Percentiles rank a stretch among this genome's conserved stretches.
These are phyloP conservation scores for Lactifluus hygrophoroides DNA, from an alignment of 768 basidiomycete genomes.

Conservation along the genomic window DNA sequence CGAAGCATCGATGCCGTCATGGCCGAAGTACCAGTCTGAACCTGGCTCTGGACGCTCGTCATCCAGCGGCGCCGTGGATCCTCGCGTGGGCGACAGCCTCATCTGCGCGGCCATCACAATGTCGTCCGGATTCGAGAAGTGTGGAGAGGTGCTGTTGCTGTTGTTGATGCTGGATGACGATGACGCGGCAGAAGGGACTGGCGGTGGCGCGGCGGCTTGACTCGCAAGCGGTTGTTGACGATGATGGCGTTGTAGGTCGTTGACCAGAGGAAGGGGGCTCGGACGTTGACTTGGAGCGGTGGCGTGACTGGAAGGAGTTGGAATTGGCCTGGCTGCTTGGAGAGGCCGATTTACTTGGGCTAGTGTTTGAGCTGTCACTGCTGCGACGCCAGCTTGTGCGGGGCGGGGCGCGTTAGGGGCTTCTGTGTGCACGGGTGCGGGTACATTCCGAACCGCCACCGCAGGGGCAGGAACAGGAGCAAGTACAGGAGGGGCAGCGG, in stretches of 20 bases:
- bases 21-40: slow-evolving; percentile 28
- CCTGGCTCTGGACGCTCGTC: slow-evolving; percentile 17
- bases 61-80: slow-evolving; percentile 11
- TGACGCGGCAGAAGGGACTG: not conserved
- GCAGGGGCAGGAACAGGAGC: not conserved
- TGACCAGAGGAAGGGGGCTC: not conserved
- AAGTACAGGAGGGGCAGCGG: not conserved
- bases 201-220: not conserved
- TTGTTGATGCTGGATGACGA: not conserved
- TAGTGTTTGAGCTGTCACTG: not conserved
- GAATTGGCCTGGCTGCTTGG: not conserved
- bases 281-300: too few relatives aligned
- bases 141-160: not conserved
- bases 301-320: too few relatives aligned
- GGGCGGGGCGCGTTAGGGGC: not conserved
- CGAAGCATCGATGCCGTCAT: slow-evolving; percentile 30
- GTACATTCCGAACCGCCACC: not conserved
- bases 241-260: not conserved
- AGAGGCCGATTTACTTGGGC: not conserved
- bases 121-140: not conserved
- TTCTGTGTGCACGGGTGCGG: not conserved
- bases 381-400: not conserved
- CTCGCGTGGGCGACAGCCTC: slow-evolving; percentile 10
- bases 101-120: not conserved
- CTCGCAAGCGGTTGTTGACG: not conserved